Evolutionary conservation across 306 rosid species (phyloP).

Genomic region (Begonia loranthoides): DNA sequence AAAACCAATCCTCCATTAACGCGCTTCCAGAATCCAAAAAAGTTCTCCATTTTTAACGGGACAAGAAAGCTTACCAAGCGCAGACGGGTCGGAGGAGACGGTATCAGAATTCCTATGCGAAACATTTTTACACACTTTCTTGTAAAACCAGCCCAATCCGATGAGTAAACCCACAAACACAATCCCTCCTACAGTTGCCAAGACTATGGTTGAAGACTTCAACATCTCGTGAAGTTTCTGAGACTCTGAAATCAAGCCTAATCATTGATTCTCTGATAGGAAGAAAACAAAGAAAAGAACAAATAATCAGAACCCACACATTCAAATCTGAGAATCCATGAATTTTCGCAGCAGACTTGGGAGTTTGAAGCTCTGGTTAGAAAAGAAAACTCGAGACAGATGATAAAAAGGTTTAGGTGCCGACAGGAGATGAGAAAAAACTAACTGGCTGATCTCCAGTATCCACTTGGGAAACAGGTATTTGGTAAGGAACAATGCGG

Average conservation of each 20-base stretch:
- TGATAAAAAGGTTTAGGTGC: conserved; percentile 1
- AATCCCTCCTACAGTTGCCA: conserved; percentile 22
- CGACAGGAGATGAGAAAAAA: conserved; percentile 15
- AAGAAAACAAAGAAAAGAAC: background rate
- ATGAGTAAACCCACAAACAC: conserved; percentile 14
- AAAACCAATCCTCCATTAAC: background rate
- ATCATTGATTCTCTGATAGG: conserved; percentile 17
- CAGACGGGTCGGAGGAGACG: conserved; percentile 36
- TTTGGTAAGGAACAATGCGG: conserved; percentile 11
- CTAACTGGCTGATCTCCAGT: conserved; percentile 22
- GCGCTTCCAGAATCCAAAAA: background rate
- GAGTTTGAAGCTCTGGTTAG: too few relatives aligned
- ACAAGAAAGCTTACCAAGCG: conserved; percentile 16
- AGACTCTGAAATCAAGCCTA: conserved; percentile 4
- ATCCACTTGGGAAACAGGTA: conserved; percentile 15
- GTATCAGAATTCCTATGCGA: conserved; percentile 28
- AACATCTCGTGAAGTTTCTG: conserved; percentile 18
- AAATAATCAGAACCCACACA: background rate
- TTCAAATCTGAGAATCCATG: background rate
- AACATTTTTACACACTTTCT: conserved; percentile 9
- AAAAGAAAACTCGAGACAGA: too few relatives aligned
- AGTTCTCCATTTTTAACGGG: background rate
- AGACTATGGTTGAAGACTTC: conserved; percentile 19
- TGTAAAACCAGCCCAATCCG: conserved; percentile 27
- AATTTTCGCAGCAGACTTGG: too few relatives aligned